Conservation (phyloP, 1,284 basidiomycete genomes). For the Cryptococcus sp. region DNA sequence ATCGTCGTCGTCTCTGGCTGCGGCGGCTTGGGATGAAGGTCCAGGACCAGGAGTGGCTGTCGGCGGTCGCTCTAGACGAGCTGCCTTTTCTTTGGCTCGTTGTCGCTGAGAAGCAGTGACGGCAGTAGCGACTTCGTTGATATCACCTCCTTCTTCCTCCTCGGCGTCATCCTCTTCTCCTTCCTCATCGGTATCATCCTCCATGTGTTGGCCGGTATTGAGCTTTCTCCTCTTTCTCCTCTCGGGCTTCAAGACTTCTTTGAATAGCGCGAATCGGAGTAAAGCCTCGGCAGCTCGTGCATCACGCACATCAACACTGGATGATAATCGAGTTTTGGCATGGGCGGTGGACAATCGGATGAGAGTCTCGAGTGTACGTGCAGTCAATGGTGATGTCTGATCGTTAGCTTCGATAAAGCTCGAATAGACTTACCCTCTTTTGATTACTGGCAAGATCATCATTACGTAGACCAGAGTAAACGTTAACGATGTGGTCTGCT, state of each 20-base stretch:
- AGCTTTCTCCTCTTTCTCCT: constrained; percentile 71
- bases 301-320: constrained; percentile 78
- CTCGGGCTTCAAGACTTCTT: constrained; percentile 83
- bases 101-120: constrained; percentile 31
- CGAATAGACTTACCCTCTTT: constrained; percentile 71
- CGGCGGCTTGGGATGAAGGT: not conserved
- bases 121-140: constrained; percentile 13
- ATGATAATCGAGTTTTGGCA: constrained; percentile 87
- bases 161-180: constrained; percentile 52
- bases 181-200: constrained; percentile 56
- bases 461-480: constrained; percentile 88
- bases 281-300: constrained; percentile 90
- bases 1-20: constrained; percentile 58
- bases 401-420: too few relatives aligned
- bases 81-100: constrained; percentile 49
- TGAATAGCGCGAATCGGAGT: constrained; percentile 95
- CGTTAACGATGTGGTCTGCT: constrained; percentile 88
- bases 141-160: constrained; percentile 6
- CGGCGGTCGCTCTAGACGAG: constrained; percentile 48
- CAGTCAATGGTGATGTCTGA: constrained; percentile 93
- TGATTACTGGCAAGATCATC: constrained; percentile 86
- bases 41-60: not conserved
- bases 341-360: constrained; percentile 98
- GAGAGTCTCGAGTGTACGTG: constrained; percentile 96
- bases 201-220: constrained; percentile 57